Evolutionary conservation across 352 stramenopile species (phyloP).

Genomic region (Saprolegnia diclina): DNA sequence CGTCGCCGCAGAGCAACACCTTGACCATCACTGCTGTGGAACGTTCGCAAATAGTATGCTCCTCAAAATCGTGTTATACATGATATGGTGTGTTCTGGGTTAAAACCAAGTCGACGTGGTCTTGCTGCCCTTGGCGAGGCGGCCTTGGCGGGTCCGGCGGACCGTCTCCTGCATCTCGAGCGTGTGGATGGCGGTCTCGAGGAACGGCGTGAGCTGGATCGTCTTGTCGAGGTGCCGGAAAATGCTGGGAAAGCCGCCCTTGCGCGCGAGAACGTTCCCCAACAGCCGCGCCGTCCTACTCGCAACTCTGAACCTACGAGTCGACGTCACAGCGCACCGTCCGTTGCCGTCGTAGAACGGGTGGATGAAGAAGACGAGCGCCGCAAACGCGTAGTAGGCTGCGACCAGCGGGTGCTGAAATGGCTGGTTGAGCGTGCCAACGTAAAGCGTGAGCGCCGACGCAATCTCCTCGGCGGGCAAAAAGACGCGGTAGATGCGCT

Average conservation of each 20-base stretch:
- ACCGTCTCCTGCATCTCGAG: constrained; percentile 61
- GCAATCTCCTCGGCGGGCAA: constrained; percentile 57
- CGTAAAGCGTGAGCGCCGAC: constrained; percentile 38
- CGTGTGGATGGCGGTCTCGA: constrained; percentile 65
- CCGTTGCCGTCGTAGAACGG: constrained; percentile 83
- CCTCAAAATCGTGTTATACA: not conserved
- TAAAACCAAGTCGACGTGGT: constrained; percentile 82
- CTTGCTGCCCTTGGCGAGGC: constrained; percentile 54
- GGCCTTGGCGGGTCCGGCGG: constrained; percentile 41
- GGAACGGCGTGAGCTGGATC: constrained; percentile 63
- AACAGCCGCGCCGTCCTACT: constrained; percentile 45
- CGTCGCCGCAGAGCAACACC: constrained; percentile 63
- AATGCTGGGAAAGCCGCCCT: constrained; percentile 53
- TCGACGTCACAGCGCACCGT: constrained; percentile 30
- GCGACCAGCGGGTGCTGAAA: constrained; percentile 53
- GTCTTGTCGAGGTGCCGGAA: constrained; percentile 73
- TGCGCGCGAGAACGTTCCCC: constrained; percentile 69
- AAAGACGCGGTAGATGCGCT: constrained; percentile 78
- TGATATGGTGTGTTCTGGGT: not conserved
- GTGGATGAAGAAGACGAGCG: constrained; percentile 80
- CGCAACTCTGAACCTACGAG: not conserved
- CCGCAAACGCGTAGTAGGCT: constrained; percentile 72
- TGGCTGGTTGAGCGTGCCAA: constrained; percentile 45
- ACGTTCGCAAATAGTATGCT: constrained; percentile 7
- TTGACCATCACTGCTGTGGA: constrained; percentile 47